These are phyloP conservation scores for Pyrenopolyporus hunteri DNA, from an alignment of 495 filamentous ascomycete genomes.

Conservation along the genomic window DNA sequence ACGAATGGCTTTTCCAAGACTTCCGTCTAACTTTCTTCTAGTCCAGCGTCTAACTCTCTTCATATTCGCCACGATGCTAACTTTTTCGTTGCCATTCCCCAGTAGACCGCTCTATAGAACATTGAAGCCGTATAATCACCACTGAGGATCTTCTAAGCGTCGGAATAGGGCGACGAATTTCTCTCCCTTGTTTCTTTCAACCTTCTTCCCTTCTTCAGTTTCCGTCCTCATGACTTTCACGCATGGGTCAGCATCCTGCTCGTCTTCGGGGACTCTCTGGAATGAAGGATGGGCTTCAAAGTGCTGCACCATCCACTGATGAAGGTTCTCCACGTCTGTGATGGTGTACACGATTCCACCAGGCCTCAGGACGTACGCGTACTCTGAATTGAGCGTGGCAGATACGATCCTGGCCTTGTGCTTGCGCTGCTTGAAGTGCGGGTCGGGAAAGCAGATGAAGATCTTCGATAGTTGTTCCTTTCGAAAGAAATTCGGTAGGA, in stretches of 20 bases:
- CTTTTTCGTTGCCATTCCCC: too few species aligned
- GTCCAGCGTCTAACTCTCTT: neutral
- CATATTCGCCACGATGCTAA: too few species aligned
- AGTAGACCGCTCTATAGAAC: too few species aligned
- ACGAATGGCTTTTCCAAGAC: neutral
- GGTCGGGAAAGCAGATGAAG: constrained; percentile 98
- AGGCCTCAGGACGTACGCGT: constrained; percentile 83
- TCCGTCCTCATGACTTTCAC: constrained; percentile 80
- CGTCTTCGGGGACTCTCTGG: constrained; percentile 66
- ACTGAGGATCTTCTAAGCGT: constrained; percentile 78
- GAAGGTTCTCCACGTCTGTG: constrained; percentile 93
- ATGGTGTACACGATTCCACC: constrained; percentile 93
- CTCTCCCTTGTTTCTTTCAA: constrained; percentile 82
- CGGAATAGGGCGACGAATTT: constrained; percentile 89
- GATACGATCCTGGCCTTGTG: constrained; percentile 95
- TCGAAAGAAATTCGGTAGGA: constrained; percentile 92
- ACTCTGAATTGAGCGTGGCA: constrained; percentile 86
- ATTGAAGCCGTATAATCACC: constrained; percentile 47
- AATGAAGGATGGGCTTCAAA: constrained; percentile 75
- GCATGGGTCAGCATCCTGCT: constrained; percentile 74
- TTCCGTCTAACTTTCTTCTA: neutral
- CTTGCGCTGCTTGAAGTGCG: constrained; percentile 96
- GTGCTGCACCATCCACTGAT: constrained; percentile 88
- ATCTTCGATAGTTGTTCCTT: constrained; percentile 79
- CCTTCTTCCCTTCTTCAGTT: constrained; percentile 98